phyloP scores from a whole-genome alignment of 75 land plant species.

The Cunninghamia lanceolata region DNA sequence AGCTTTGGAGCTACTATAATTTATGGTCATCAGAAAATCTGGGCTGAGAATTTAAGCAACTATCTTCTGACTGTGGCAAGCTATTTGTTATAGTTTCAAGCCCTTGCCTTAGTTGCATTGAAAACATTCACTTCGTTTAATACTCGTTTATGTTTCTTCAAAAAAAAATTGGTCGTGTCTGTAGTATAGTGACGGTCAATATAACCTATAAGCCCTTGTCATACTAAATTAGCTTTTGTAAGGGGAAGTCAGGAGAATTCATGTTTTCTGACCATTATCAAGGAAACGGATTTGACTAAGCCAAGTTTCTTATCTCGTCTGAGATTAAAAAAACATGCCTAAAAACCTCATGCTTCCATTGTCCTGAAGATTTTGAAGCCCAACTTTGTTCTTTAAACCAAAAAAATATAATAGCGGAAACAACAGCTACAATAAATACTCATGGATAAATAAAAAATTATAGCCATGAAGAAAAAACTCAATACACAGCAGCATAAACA shows the following conservation, averaged over 20 bases:
- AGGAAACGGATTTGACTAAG: neutral
- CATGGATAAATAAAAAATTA: too few relatives aligned
- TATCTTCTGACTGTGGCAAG: too few relatives aligned
- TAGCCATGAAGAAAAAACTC: too few relatives aligned
- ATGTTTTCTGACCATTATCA: neutral
- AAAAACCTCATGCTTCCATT: neutral
- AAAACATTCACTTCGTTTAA: neutral
- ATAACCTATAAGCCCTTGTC: neutral
- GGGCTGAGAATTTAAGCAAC: constrained; percentile 35
- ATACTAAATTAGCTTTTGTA: neutral
- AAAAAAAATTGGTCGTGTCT: too few relatives aligned
- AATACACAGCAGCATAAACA: too few relatives aligned
- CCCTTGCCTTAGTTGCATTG: neutral
- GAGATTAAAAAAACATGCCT: neutral
- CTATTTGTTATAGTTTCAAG: too few relatives aligned
- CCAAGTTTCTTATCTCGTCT: neutral
- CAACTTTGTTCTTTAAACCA: too few relatives aligned
- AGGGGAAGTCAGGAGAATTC: neutral
- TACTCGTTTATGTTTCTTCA: too few relatives aligned
- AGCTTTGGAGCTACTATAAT: constrained; percentile 42
- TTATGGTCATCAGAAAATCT: constrained; percentile 19
- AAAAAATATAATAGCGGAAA: too few relatives aligned
- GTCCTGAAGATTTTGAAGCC: too few relatives aligned
- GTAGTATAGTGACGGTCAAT: neutral
- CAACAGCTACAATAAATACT: too few relatives aligned